These are phyloP conservation scores for Ormosia semicastrata DNA, from an alignment of 306 rosid species.

Conservation along the genomic window DNA sequence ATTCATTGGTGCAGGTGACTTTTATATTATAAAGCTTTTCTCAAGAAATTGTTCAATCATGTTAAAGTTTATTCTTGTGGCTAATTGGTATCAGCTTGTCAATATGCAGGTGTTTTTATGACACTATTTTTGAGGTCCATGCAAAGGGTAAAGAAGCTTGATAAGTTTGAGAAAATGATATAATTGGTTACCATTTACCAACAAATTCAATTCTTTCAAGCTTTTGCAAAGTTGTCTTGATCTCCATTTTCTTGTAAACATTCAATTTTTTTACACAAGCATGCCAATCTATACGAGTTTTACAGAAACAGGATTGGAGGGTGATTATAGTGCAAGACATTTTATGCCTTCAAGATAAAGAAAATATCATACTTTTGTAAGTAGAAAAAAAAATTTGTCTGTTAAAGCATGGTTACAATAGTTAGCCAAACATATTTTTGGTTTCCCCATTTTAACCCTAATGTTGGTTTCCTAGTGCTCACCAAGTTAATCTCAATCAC, in stretches of 20 bases:
- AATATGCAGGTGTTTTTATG: conserved; percentile 64
- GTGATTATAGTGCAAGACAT: no score
- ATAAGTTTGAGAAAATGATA: conserved; percentile 78
- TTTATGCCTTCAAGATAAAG: no score
- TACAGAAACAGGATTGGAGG: background rate
- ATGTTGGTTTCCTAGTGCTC: no score
- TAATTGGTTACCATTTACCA: conserved; percentile 27
- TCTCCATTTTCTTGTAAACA: background rate
- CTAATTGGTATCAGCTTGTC: conserved; percentile 2
- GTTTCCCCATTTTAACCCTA: no score
- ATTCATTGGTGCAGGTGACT: conserved; percentile 79
- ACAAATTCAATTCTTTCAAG: conserved; percentile 24
- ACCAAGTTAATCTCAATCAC: no score
- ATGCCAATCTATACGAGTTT: conserved; percentile 14
- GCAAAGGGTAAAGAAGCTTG: conserved; percentile 75
- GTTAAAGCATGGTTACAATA: no score
- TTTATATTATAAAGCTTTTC: background rate
- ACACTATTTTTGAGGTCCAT: conserved; percentile 61
- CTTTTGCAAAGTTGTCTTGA: background rate
- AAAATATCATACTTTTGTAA: no score
- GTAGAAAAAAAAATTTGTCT: no score
- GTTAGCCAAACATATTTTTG: no score
- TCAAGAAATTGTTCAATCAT: background rate
- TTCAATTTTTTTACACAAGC: background rate
- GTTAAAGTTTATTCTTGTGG: conserved; percentile 1